Base-by-base conservation (phyloP, 164 flowering plant genomes). In the Malania oleifera region DNA sequence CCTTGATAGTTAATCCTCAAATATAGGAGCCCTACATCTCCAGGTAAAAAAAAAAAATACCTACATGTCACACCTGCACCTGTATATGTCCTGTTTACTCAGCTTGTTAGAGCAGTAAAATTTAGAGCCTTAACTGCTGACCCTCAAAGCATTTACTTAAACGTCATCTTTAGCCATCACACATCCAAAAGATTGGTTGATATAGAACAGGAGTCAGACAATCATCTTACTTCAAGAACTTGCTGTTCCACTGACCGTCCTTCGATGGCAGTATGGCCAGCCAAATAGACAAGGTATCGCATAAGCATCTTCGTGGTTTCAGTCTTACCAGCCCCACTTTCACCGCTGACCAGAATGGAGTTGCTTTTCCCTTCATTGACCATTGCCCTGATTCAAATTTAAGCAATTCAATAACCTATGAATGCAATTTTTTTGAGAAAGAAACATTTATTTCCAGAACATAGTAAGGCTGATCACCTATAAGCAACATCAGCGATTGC, bases 241-340 rank as follows among this genome's bases (percentile, higher is more conserved):
- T 85, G 81, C 62, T 81, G 88, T 61, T 87, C 91, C 52, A 87
- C 87, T 25, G 95, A 78, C 47, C 85, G 60, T 51, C 89, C 87
- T 72, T 81, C 92, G 51, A 80, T 76, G 53, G 73, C 78, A 55
- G 67, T 54, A 49, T 71, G 75, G 18, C 97, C 92, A 46, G 90
- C 95, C 72, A 90, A 57, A 74, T 69, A 81, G n/a, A 91, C 97
- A 67, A 90, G 84, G 62, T 87, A 90, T 14, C 79, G 80, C 97
- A 87, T 87, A 54, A 90, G 84, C 97, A 90, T 83, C 74, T 87
- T 90, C 20, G 97, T 87, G 11, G 90, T 87, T 64, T 87, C 97
- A 28, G 97, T 90, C 73, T 90, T 90, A 55, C 97, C 95, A 49
- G 97, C 87, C 24, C 92, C 95, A 71, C 97, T 87, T 77, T 89